phyloP scores from a whole-genome alignment of 1,284 basidiomycete species.

The Malassezia slooffiae region DNA sequence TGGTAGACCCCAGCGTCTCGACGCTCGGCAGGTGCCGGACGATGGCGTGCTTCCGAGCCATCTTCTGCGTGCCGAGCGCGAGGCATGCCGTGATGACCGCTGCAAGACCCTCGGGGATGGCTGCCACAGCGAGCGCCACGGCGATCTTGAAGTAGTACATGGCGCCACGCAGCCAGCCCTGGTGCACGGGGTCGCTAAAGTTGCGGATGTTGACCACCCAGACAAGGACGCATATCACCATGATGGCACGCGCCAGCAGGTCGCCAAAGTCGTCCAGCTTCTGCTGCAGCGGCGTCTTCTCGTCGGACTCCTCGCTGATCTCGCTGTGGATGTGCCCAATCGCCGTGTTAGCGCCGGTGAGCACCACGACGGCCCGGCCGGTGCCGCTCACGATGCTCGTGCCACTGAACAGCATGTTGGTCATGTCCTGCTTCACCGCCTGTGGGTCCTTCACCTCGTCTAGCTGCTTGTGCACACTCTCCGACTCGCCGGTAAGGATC shows the following conservation, averaged over 20 bases:
- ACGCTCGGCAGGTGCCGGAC: constrained; percentile 43
- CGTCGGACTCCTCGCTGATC: constrained; percentile 37
- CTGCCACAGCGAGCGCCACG: constrained; percentile 45
- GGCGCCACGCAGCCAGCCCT: constrained; percentile 40
- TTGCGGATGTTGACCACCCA: constrained; percentile 46
- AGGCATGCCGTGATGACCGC: constrained; percentile 46
- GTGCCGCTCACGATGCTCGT: constrained; percentile 40
- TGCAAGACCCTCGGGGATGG: constrained; percentile 44
- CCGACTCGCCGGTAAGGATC: constrained; percentile 43
- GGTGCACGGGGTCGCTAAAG: constrained; percentile 43
- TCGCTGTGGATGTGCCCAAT: constrained; percentile 44
- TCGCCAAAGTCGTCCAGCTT: constrained; percentile 46
- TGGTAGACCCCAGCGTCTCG: constrained; percentile 44
- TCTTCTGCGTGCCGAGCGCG: constrained; percentile 45
- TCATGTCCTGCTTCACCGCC: constrained; percentile 46
- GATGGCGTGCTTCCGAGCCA: constrained; percentile 46
- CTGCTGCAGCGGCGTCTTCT: constrained; percentile 44
- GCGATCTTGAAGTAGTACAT: constrained; percentile 47
- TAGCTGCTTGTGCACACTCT: constrained; percentile 39
- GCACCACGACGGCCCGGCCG: constrained; percentile 34
- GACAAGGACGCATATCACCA: constrained; percentile 44
- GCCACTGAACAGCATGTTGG: constrained; percentile 44
- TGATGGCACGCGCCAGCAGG: constrained; percentile 42
- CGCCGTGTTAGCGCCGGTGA: constrained; percentile 37
- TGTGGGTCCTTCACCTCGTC: constrained; percentile 23